A percentile compares a stretch with the other conserved stretches of the same genome.
phyloP scores from a whole-genome alignment of 2,329 filamentous ascomycete species.

The Keithomyces neogunnii region DNA sequence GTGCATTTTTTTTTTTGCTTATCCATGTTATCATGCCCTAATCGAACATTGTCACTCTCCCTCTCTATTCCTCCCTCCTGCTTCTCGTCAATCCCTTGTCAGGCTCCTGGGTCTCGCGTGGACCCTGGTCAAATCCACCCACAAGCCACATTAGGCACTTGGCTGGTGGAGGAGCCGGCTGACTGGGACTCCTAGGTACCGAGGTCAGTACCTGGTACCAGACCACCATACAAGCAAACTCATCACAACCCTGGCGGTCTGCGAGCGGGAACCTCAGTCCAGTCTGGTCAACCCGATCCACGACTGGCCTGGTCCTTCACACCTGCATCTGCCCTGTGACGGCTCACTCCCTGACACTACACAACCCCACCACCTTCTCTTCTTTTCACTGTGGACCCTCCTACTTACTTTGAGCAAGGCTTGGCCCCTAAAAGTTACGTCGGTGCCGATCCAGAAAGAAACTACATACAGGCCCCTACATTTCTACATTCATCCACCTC shows the following conservation, averaged over 20 bases:
- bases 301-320: background rate
- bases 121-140: background rate
- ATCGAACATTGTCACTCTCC: background rate
- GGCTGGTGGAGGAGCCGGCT: constrained; percentile 1
- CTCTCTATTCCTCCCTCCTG: constrained; percentile 8
- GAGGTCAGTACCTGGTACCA: constrained; percentile 2
- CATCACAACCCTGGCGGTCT: too few species aligned
- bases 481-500: too few species aligned
- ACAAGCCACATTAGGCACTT: background rate
- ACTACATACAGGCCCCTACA: background rate
- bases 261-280: too few species aligned
- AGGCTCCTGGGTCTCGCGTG: constrained; percentile 3
- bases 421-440: constrained; percentile 6
- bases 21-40: background rate
- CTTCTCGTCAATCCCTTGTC: constrained; percentile 10
- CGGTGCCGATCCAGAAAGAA: constrained; percentile 5
- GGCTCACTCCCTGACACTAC: constrained; percentile 1
- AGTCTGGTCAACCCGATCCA: too few species aligned
- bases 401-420: constrained; percentile 2
- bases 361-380: constrained; percentile 6
- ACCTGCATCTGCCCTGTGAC: constrained; percentile 1
- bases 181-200: constrained; percentile 3
- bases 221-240: background rate
- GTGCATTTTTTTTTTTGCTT: constrained; percentile 3
- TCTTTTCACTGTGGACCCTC: constrained; percentile 5